phyloP scores from a whole-genome alignment of 192 early-diverging fungal species.

The Diversispora eburnea region DNA sequence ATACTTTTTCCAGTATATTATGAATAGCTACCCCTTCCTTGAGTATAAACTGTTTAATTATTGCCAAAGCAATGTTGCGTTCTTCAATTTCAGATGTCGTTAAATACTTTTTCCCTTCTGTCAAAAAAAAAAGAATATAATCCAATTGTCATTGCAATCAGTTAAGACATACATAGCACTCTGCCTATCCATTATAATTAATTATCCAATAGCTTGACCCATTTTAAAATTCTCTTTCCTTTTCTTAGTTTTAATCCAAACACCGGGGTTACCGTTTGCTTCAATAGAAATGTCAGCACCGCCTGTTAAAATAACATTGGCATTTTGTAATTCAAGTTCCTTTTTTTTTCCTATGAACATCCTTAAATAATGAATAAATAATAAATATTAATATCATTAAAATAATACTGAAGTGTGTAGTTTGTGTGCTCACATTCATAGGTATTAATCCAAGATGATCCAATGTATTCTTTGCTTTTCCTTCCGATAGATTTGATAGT shows the following conservation, averaged over 20 bases:
- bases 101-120: background rate
- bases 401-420: slow-evolving; percentile 10
- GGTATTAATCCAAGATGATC: slow-evolving; percentile 9
- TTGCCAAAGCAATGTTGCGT: slow-evolving; percentile 12
- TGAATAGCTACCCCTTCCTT: background rate
- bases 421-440: background rate
- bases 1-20: background rate
- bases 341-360: slow-evolving; percentile 2
- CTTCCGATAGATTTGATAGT: slow-evolving; percentile 8
- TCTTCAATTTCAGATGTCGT: background rate
- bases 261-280: background rate
- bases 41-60: slow-evolving; percentile 16
- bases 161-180: slow-evolving; percentile 10
- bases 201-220: slow-evolving; percentile 16
- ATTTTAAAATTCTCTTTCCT: slow-evolving; percentile 5
- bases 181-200: slow-evolving; percentile 2
- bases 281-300: slow-evolving; percentile 11
- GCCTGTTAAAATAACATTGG: slow-evolving; percentile 12
- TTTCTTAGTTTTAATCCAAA: slow-evolving; percentile 26
- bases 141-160: slow-evolving; percentile 23
- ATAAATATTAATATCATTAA: background rate
- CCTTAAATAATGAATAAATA: slow-evolving; percentile 7
- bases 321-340: slow-evolving; percentile 4
- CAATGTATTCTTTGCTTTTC: slow-evolving; percentile 1
- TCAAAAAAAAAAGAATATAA: slow-evolving; percentile 2